These are phyloP conservation scores for Aspergillus sp. DNA, from an alignment of 2,329 filamentous ascomycete species.

Conservation along the genomic window DNA sequence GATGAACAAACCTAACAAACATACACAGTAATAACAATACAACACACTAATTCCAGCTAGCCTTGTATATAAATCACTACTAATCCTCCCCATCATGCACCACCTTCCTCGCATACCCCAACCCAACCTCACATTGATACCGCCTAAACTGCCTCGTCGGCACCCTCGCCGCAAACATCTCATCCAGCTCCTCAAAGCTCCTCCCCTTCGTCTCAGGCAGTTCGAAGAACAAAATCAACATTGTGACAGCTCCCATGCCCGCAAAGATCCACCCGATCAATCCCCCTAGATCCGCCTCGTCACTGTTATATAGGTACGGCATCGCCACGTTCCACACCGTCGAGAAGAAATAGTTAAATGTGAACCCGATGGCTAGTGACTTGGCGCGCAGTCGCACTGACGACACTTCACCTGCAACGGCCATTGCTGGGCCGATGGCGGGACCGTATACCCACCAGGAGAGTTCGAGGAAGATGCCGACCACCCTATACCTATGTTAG, in stretches of 20 bases:
- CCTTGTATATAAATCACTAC: no score
- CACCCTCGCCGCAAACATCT: constrained; percentile 16
- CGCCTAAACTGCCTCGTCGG: constrained; percentile 10
- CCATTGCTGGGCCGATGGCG: constrained; percentile 7
- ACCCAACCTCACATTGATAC: not conserved
- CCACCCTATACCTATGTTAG: not conserved
- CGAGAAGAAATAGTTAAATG: constrained; percentile 5
- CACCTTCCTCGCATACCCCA: not conserved
- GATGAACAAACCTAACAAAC: no score
- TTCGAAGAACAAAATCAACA: constrained; percentile 2
- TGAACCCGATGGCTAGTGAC: constrained; percentile 6
- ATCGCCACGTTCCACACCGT: constrained; percentile 8
- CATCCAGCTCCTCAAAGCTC: constrained; percentile 20
- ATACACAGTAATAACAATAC: no score
- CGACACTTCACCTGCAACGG: constrained; percentile 6
- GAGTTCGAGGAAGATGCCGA: constrained; percentile 9
- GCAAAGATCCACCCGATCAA: constrained; percentile 12
- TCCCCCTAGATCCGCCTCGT: constrained; percentile 11
- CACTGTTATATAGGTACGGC: constrained; percentile 11
- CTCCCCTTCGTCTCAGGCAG: constrained; percentile 13
- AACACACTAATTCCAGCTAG: no score
- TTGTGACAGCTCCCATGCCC: not conserved
- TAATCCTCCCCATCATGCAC: not conserved
- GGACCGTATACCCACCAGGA: constrained; percentile 8
- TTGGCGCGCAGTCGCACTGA: constrained; percentile 5